These are phyloP conservation scores for Colletotrichum incanum DNA, from an alignment of 2,329 filamentous ascomycete genomes.

Conservation along the genomic window DNA sequence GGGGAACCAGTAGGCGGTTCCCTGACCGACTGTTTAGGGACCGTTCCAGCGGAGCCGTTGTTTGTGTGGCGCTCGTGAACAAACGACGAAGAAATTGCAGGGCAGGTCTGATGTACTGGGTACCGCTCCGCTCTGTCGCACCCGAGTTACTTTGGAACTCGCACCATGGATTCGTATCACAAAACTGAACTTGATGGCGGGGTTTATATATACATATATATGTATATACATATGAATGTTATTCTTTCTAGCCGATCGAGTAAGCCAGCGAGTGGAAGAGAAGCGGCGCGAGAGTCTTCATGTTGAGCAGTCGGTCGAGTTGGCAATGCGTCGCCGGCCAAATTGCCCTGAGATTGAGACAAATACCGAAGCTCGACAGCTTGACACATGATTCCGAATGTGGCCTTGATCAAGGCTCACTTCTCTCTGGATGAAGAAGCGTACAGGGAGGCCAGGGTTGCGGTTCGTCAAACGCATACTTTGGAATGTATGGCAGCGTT, in stretches of 20 bases:
- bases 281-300: not conserved
- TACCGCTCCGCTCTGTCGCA: constrained; percentile 5
- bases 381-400: too few species aligned
- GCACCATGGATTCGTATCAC: not conserved
- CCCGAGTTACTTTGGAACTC: not conserved
- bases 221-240: too few species aligned
- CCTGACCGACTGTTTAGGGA: constrained; percentile 21
- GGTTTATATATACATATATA: not conserved
- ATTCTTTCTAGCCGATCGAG: not conserved
- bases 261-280: not conserved
- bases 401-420: too few species aligned
- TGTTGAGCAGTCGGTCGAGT: not conserved
- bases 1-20: constrained; percentile 18
- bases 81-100: constrained; percentile 24
- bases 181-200: not conserved
- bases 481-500: not conserved
- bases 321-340: not conserved
- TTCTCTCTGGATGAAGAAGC: not conserved
- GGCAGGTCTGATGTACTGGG: not conserved
- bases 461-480: not conserved
- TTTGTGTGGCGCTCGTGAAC: constrained; percentile 10
- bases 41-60: not conserved
- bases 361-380: too few species aligned
- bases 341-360: too few species aligned
- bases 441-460: not conserved